Evolutionary conservation across 805 yeast genomes (phyloP), one percentile per base, ranked within the genome.

Genomic region (Sugiyamaella valdiviana): DNA sequence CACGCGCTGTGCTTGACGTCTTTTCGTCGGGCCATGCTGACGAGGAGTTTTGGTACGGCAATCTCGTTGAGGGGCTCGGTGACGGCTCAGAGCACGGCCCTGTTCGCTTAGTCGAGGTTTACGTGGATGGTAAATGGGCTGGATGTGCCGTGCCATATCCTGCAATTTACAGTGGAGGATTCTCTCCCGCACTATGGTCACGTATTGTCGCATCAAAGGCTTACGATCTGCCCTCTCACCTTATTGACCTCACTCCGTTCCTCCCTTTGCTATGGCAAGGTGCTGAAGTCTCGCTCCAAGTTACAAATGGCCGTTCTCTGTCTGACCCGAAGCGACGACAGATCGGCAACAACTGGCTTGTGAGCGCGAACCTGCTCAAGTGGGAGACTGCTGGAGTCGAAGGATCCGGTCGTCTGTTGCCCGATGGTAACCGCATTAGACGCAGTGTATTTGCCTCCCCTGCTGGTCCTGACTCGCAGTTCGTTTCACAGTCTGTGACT

Each of bases 11-110:
- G 16, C 51, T 86, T 23, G 73, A 82, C 10, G 62, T 87, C 4
- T 79, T 78, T 53, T 79, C 83, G 10, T 77, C 86, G n/a, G 95
- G 93, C 2, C 85, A 83, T 58, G 83, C 82, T 2, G 80, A 76
- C 35, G 96, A 88, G 65, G 95, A 88, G 63, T 85, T 85, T 58
- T 88, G 95, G 95, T 88, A 82, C 63, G 64, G 80, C 3, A 83
- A 85, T 54, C 60, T 70, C 14, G 15, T 47, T 6, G 53, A 54
- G 24, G 41, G 49, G 16, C 36, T 39, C 23, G 45, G 48, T 16
- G 79, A 77, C 51, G 46, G n/a, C n/a, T 21, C 36, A 14, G 80
- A 79, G 14, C 81, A 76, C 61, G 93, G 93, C 0, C 90, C 95
- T 0, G 71, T 80, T 42, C 74, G 96, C 49, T 69, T 79, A 20